phyloP scores from a whole-genome alignment of 352 stramenopile species.

The Globisporangium nunn region DNA sequence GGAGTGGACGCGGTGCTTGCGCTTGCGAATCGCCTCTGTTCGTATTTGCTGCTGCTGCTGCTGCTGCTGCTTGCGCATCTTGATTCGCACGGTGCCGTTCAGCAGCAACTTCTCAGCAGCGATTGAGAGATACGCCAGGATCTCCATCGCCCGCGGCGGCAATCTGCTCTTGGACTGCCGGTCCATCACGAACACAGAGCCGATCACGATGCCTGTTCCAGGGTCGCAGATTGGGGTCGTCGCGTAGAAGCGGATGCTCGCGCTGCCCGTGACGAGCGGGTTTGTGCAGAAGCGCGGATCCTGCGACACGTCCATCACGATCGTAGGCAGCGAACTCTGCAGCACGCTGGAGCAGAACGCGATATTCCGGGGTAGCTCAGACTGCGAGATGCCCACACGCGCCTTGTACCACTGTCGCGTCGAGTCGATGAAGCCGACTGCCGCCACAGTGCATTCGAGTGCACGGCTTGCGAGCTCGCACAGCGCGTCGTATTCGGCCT shows the following conservation, averaged over 20 bases:
- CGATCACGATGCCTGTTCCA: constrained; percentile 44
- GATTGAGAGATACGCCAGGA: constrained; percentile 57
- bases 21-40: constrained; percentile 2
- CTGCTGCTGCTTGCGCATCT: background rate
- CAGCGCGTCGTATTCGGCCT: constrained; percentile 69
- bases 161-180: constrained; percentile 37
- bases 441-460: constrained; percentile 51
- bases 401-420: constrained; percentile 69
- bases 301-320: constrained; percentile 75
- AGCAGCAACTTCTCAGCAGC: constrained; percentile 44
- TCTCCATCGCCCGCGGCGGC: constrained; percentile 47
- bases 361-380: constrained; percentile 49
- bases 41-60: background rate
- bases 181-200: constrained; percentile 83
- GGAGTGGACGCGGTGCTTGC: constrained; percentile 19
- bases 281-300: constrained; percentile 85
- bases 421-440: constrained; percentile 57
- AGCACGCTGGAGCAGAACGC: constrained; percentile 60
- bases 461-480: constrained; percentile 59
- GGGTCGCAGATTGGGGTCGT: constrained; percentile 62
- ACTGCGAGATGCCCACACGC: constrained; percentile 58
- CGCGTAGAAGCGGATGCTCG: constrained; percentile 92
- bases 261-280: constrained; percentile 79
- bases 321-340: constrained; percentile 36
- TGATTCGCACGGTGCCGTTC: background rate